A percentile compares a stretch with the other conserved stretches of the same genome.
These are phyloP conservation scores for Epichloe coenophiala DNA, from an alignment of 2,329 filamentous ascomycete genomes.

Conservation along the genomic window DNA sequence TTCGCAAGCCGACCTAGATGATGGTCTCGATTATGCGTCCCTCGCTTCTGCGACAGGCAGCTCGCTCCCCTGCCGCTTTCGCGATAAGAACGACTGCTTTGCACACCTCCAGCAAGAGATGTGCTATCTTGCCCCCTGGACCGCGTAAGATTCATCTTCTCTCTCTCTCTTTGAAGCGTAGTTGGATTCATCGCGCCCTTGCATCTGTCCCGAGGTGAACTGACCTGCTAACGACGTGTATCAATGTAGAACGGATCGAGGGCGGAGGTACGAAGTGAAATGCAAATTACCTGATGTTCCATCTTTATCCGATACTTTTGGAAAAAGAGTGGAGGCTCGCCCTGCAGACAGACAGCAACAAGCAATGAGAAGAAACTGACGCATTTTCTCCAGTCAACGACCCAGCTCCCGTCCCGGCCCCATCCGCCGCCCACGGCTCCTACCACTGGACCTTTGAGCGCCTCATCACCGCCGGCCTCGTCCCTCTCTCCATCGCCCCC, in stretches of 20 bases:
- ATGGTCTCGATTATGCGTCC: constrained; percentile 47
- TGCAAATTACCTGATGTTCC: not conserved
- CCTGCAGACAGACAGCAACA: too few relatives aligned
- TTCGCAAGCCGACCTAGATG: not conserved
- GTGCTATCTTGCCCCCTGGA: constrained; percentile 68
- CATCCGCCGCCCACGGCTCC: constrained; percentile 71
- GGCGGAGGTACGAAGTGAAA: constrained; percentile 49
- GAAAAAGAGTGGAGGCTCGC: not conserved
- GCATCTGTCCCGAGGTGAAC: not conserved
- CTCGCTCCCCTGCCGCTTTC: constrained; percentile 18
- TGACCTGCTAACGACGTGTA: constrained; percentile 26
- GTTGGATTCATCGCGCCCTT: not conserved
- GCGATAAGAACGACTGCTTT: constrained; percentile 59
- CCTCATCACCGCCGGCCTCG: constrained; percentile 61
- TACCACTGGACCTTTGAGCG: constrained; percentile 99
- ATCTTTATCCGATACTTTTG: not conserved
- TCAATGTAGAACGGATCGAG: constrained; percentile 50
- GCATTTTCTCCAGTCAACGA: constrained; percentile 59
- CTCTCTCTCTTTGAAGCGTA: too few relatives aligned
- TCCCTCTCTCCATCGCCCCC: constrained; percentile 79
- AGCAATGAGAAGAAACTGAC: constrained; percentile 2
- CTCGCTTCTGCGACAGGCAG: constrained; percentile 40
- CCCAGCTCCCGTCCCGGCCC: constrained; percentile 57
- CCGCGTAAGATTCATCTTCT: constrained; percentile 52
- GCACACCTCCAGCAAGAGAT: constrained; percentile 63